Base-by-base conservation (phyloP, 1,284 basidiomycete genomes). In the Fereydounia khargensis region DNA sequence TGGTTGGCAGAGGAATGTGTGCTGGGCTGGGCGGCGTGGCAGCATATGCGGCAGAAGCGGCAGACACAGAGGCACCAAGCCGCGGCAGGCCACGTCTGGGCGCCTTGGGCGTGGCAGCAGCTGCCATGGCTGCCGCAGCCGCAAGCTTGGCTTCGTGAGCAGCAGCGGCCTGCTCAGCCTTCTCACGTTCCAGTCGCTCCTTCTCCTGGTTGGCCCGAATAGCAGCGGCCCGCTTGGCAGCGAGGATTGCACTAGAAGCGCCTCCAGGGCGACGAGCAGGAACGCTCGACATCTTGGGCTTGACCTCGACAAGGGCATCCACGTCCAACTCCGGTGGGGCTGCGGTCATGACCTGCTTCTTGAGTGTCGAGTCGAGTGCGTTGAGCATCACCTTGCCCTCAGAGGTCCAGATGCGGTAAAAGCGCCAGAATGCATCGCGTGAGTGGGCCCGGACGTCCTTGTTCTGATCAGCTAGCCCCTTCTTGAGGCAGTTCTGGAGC, bases 271-370 rank as follows among this genome's bases (percentile, higher is more conserved):
- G 43, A 5, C 52, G 33, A 0, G 47, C 50, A 3, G 56, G 56
- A 3, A 34, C 53, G n/a, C 37, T 40, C 6, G 39, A 19, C 0
- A 36, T 22, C 30, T 48, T 61, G 3, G 56, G 50, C 30, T 53
- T 50, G 14, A 31, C 42, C 20, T 61, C 56, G 11, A 36, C 37
- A 10, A 48, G 42, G 8, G 47, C 35, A 3, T 55, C 48, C 10
- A 52, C 41, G 11, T 47, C 46, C 1, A 51, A 40, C n/a, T 56
- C 38, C 2, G 48, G 20, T 6, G 51, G 50, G 20, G 60, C 54
- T 65, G 87, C 86, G 0, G 80, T 84, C 76, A 87, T 91, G 17
- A 98, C 78, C 74, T 91, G 87, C 78, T 89, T 95, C 58, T 83
- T 82, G 3, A 84, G 85, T 1, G 79, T 77, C 0, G 80, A 62